These are phyloP conservation scores for Penicillium pancosmium DNA, from an alignment of 495 filamentous ascomycete species.

Conservation along the genomic window DNA sequence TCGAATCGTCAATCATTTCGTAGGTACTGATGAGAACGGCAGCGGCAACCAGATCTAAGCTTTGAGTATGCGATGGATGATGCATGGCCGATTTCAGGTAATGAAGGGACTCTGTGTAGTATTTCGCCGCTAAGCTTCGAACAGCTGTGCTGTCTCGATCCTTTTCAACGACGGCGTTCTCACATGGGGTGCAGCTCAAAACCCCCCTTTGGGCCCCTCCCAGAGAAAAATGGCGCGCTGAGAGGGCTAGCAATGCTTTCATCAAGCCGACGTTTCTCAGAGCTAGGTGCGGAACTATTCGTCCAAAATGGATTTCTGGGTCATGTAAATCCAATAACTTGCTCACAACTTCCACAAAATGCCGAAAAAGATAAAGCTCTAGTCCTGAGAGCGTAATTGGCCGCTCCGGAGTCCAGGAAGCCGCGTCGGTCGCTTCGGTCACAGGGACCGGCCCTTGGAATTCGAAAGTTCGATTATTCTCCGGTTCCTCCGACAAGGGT, in stretches of 20 bases:
- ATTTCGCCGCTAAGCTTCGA: constrained; percentile 22
- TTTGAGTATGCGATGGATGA: constrained; percentile 21
- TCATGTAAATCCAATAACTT: constrained; percentile 31
- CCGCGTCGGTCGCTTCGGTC: neutral
- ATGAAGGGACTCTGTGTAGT: constrained; percentile 27
- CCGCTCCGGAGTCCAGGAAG: constrained; percentile 18
- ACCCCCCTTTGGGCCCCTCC: neutral
- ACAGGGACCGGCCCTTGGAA: neutral
- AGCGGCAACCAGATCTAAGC: constrained; percentile 21
- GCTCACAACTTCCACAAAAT: constrained; percentile 27
- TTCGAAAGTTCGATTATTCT: neutral
- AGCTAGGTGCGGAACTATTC: constrained; percentile 26
- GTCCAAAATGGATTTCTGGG: constrained; percentile 21
- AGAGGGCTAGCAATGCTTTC: constrained; percentile 31
- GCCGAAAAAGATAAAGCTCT: constrained; percentile 24
- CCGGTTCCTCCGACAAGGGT: neutral
- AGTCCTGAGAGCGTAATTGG: constrained; percentile 21
- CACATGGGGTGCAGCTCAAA: neutral
- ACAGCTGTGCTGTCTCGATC: constrained; percentile 2
- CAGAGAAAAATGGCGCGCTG: constrained; percentile 26
- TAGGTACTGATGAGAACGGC: constrained; percentile 24
- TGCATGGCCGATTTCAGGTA: constrained; percentile 25
- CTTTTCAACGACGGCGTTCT: neutral
- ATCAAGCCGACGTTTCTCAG: constrained; percentile 31
- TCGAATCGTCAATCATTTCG: constrained; percentile 28